Evolutionary conservation across 306 rosid species (phyloP).

Genomic region (Astragalus glycyphyllos): DNA sequence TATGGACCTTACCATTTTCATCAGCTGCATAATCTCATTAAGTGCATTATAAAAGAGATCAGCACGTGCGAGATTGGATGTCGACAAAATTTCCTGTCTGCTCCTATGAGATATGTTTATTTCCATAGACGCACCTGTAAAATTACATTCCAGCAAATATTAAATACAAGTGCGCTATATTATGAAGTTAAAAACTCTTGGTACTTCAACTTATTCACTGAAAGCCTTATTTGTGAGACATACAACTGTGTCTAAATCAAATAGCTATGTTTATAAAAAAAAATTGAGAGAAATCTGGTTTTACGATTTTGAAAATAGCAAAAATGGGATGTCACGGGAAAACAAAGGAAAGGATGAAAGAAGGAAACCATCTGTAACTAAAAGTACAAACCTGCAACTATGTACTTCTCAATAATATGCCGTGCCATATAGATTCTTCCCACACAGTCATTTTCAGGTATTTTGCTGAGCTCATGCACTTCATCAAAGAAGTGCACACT

Average conservation of each 20-base stretch:
- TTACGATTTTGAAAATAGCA: slow-evolving; percentile 14
- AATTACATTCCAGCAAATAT: slow-evolving; percentile 36
- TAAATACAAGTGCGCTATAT: neutral
- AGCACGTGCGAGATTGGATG: slow-evolving; percentile 71
- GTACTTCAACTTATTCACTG: slow-evolving; percentile 38
- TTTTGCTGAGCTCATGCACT: slow-evolving; percentile 83
- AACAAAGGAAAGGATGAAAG: slow-evolving; percentile 16
- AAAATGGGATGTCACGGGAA: neutral
- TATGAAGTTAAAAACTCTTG: neutral
- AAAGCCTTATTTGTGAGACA: slow-evolving; percentile 31
- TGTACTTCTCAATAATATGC: slow-evolving; percentile 92
- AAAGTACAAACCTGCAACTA: slow-evolving; percentile 67
- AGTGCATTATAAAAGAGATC: slow-evolving; percentile 74
- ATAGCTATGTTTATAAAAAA: slow-evolving; percentile 11
- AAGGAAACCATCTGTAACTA: slow-evolving; percentile 26
- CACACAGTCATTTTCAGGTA: slow-evolving; percentile 76
- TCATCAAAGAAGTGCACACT: slow-evolving; percentile 89
- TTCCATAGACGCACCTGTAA: slow-evolving; percentile 83
- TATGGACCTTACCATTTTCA: slow-evolving; percentile 63
- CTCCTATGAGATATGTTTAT: slow-evolving; percentile 89
- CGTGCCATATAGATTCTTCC: slow-evolving; percentile 96
- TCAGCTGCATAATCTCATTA: slow-evolving; percentile 76
- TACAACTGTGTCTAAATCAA: neutral
- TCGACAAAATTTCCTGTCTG: slow-evolving; percentile 82
- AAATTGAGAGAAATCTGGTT: slow-evolving; percentile 4